phyloP scores from a whole-genome alignment of 179 eudicot genomes.

The Silene noctiflora region DNA sequence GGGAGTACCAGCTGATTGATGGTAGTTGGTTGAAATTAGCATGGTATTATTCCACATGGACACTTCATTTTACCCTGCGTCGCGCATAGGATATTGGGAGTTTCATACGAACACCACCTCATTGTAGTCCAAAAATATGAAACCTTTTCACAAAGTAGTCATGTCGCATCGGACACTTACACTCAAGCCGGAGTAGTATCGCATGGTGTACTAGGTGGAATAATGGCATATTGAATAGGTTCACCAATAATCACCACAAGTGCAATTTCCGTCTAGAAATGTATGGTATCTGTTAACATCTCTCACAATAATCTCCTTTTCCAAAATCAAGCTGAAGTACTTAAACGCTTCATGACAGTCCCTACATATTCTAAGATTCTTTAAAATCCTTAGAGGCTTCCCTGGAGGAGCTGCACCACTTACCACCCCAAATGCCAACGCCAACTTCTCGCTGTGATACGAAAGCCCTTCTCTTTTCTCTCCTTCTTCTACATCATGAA shows the following conservation, averaged over 20 bases:
- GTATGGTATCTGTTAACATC: conserved; percentile 60
- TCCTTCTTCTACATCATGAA: conserved; percentile 48
- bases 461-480: conserved; percentile 56
- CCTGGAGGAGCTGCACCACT: conserved; percentile 50
- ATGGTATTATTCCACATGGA: not conserved
- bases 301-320: conserved; percentile 56
- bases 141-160: not conserved
- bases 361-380: conserved; percentile 58
- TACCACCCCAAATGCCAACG: conserved; percentile 57
- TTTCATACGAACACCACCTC: not conserved
- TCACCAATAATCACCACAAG: conserved; percentile 63
- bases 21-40: not conserved
- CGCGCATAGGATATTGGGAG: not conserved
- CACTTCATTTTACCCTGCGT: not conserved
- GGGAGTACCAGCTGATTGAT: conserved; percentile 24
- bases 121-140: not conserved
- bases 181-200: not conserved
- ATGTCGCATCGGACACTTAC: not conserved
- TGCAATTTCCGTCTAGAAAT: conserved; percentile 50
- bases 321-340: conserved; percentile 47
- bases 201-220: conserved; percentile 14
- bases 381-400: conserved; percentile 57
- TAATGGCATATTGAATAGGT: not conserved
- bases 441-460: conserved; percentile 63
- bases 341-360: conserved; percentile 65